These are phyloP conservation scores for Aspergillus versicolor DNA, from an alignment of 2,329 filamentous ascomycete genomes.

Conservation along the genomic window DNA sequence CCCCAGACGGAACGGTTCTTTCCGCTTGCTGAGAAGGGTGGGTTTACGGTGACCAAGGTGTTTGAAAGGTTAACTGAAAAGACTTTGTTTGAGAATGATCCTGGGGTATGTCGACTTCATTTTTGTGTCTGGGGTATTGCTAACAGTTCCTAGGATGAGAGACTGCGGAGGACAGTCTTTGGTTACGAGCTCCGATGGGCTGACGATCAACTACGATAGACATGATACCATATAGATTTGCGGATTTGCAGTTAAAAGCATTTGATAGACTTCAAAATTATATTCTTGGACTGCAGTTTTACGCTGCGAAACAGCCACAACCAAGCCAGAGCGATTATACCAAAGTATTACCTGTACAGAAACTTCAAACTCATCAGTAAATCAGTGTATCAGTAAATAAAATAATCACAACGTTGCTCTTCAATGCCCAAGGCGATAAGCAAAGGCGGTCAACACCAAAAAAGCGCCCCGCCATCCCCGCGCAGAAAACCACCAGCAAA, in stretches of 20 bases:
- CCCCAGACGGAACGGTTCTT: slow-evolving; percentile 87
- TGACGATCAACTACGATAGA: slow-evolving; percentile 28
- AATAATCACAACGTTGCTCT: not conserved
- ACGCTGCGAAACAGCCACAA: not conserved
- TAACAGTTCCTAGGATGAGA: slow-evolving; percentile 60
- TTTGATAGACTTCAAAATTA: not conserved
- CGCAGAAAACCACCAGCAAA: slow-evolving; percentile 9
- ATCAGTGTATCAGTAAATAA: not conserved
- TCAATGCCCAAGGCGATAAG: not conserved
- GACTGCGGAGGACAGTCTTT: slow-evolving; percentile 77
- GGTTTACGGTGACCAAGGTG: slow-evolving; percentile 76
- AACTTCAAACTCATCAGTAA: not conserved
- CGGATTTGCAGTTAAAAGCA: not conserved
- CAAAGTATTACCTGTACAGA: not conserved
- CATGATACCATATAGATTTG: slow-evolving; percentile 1
- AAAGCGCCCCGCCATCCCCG: slow-evolving; percentile 1
- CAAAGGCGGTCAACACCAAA: slow-evolving; percentile 11
- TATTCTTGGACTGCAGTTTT: not conserved
- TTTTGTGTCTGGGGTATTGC: not conserved
- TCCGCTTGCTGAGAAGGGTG: slow-evolving; percentile 67
- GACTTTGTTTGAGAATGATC: slow-evolving; percentile 86
- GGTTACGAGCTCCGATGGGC: slow-evolving; percentile 72
- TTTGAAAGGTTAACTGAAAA: slow-evolving; percentile 79
- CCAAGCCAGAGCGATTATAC: not conserved
- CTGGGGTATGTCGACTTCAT: slow-evolving; percentile 56